Base-by-base conservation (phyloP, 306 rosid genomes). In the Malus orientalis region DNA sequence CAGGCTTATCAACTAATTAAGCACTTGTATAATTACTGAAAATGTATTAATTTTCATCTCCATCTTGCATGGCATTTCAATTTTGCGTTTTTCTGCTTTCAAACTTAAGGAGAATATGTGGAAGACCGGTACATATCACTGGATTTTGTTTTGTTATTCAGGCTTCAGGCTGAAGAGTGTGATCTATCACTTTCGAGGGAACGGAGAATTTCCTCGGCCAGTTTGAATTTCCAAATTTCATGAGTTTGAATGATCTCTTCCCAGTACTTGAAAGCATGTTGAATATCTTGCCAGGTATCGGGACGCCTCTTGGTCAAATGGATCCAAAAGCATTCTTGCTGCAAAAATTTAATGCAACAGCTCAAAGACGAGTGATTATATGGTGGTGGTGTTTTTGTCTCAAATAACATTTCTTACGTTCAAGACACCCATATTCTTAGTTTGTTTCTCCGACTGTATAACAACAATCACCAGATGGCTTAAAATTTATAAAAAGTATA, bases 281-380 rank as follows among this genome's bases (percentile, higher is more conserved):
- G 33, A 36, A 12, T 77, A 42, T 59, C 64, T 71, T 71, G 38
- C 23, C 63, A 95, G 99, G 97, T 74, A 95, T 92, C 57, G 99
- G 96, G 57, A 88, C 84, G 81, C 97, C 98, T 72, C 97, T 98
- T 42, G 98, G 97, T 71, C 97, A 92, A 87, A 95, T 95, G 99
- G 99, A 95, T 85, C 97, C 99, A 53, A 92, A 95, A 81, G 99
- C 97, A 47, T 95, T 89, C 84, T 81, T 95, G 88, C 99, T 95
- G 75, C 96, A 91, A 84, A 89, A 87, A 73, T 92, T 95, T 84
- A 95, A 88, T 47, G 75, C 83, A 69, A 83, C 84, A 11, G 91
- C 99, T 86, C 94, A 71, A 82, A 89, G 85, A 77, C 86, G 95
- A 68, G 99, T 95, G 84, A 86, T 96, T 70, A 13, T 11, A 27